These are phyloP conservation scores for Hypoxylon subgilvum DNA, from an alignment of 495 filamentous ascomycete genomes.

Conservation along the genomic window DNA sequence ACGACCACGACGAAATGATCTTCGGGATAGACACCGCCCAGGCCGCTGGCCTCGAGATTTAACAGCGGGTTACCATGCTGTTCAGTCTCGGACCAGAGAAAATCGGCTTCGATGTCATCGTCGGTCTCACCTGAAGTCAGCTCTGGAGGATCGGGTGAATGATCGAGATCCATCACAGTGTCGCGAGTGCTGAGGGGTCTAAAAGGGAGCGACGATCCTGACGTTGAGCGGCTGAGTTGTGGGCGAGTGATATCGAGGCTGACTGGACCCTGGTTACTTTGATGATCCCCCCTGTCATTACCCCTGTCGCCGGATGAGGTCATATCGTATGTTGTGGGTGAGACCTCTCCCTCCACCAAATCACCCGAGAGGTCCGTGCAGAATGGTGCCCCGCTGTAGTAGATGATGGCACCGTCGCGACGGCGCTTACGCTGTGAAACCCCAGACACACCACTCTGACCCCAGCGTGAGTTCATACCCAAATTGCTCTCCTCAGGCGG, in stretches of 20 bases:
- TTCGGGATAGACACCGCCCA: slow-evolving; percentile 68
- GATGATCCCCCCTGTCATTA: not conserved
- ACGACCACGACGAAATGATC: slow-evolving; percentile 71
- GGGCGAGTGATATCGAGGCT: slow-evolving; percentile 35
- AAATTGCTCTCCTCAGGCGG: slow-evolving; percentile 48
- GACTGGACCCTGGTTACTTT: slow-evolving; percentile 14
- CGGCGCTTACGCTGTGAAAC: slow-evolving; percentile 51
- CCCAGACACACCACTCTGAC: slow-evolving; percentile 50
- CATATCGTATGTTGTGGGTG: slow-evolving; percentile 47
- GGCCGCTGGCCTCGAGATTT: slow-evolving; percentile 64
- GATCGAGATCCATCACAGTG: slow-evolving; percentile 31
- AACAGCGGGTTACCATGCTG: slow-evolving; percentile 30
- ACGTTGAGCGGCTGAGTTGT: slow-evolving; percentile 41
- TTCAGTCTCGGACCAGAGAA: slow-evolving; percentile 46
- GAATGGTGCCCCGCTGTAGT: slow-evolving; percentile 75
- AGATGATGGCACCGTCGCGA: slow-evolving; percentile 76
- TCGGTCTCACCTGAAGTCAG: slow-evolving; percentile 38
- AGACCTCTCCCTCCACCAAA: slow-evolving; percentile 45
- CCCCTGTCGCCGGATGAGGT: slow-evolving; percentile 44
- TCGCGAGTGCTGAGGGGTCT: slow-evolving; percentile 49
- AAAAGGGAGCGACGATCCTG: slow-evolving; percentile 52
- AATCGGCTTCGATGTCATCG: slow-evolving; percentile 42
- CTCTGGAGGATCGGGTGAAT: slow-evolving; percentile 28
- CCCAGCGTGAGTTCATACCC: slow-evolving; percentile 47
- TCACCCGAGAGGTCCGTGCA: slow-evolving; percentile 79